phyloP scores from a whole-genome alignment of 352 stramenopile genomes.

The Phytophthora constricta region DNA sequence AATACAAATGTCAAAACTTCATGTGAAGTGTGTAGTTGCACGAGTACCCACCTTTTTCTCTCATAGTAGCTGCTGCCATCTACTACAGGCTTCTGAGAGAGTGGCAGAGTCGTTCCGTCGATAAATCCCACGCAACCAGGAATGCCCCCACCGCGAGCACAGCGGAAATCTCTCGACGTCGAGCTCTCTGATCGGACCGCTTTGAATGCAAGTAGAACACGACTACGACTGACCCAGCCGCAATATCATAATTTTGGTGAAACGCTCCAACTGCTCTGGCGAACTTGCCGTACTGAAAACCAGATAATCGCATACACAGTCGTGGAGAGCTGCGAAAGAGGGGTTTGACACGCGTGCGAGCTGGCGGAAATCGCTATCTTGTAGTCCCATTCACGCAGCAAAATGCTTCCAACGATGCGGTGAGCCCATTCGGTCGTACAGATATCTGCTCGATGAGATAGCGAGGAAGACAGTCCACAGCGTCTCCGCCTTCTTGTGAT shows the following conservation, averaged over 20 bases:
- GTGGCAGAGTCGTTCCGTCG: conserved; percentile 6
- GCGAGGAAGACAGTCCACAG: not conserved
- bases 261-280: not conserved
- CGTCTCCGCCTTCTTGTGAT: not conserved
- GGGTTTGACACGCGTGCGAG: not conserved
- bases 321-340: not conserved
- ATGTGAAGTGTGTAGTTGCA: not conserved
- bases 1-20: not conserved
- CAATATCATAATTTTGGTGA: not conserved
- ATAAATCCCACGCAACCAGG: conserved; percentile 6
- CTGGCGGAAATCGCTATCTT: not conserved
- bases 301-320: not conserved
- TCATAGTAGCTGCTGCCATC: conserved; percentile 5
- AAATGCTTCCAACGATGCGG: not conserved
- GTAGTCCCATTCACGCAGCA: not conserved
- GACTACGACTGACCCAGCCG: not conserved
- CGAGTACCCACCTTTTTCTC: not conserved
- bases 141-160: not conserved
- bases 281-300: not conserved
- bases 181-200: not conserved
- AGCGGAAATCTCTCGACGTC: not conserved
- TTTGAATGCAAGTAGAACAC: not conserved
- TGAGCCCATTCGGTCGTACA: not conserved
- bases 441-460: not conserved
- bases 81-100: not conserved